Base-by-base conservation (phyloP, 257 asterid species). In the Mentha longifolia region DNA sequence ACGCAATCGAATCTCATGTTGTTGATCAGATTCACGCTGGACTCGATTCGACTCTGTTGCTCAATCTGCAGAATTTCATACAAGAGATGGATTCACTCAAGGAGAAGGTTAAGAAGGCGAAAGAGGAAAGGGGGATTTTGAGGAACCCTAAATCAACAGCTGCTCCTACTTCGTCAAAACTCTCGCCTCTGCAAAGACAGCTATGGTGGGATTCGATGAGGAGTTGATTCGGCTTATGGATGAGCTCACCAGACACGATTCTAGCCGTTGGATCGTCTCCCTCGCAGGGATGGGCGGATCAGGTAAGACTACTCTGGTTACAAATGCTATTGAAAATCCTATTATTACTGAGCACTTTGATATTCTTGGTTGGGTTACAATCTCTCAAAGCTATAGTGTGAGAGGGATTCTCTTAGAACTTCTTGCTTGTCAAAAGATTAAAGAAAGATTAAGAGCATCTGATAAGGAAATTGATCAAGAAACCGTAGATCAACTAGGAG, bases 141-240 rank as follows among this genome's bases (percentile, higher is more conserved):
- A 28, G 31, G 31, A 28, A 28, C 31, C 31, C 31, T 28, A 9
- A 6, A 39, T 39, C 43, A 6, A 9, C 43, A 39, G 3, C 43
- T n/a, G n/a, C n/a, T 39, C 9, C 43, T 6, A 6, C 43, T 54
- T 9, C 12, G 4, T 51, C 30, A 4, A 16, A 16, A 51, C 58
- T 7, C 58, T 1, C 12, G 17, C 58, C 11, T 1, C 60, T 22
- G 35, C 60, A 3, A 20, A 28, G 31, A 28, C 31, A 28, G 31
- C 60, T 10, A 54, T 54, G 60, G 35, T 54, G 35, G 60, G 60
- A 20, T 10, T 54, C 9, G 33, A 20, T 2, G 35, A 54, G 4
- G 60, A 54, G 60, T 20, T 54, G 60, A 19, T 54, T 20, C 60
- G 20, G n/a, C 60, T 54, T 10, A 19, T 54, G 60, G 60, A 54